These are phyloP conservation scores for Xylaria telfairii DNA, from an alignment of 495 filamentous ascomycete species.

Conservation along the genomic window DNA sequence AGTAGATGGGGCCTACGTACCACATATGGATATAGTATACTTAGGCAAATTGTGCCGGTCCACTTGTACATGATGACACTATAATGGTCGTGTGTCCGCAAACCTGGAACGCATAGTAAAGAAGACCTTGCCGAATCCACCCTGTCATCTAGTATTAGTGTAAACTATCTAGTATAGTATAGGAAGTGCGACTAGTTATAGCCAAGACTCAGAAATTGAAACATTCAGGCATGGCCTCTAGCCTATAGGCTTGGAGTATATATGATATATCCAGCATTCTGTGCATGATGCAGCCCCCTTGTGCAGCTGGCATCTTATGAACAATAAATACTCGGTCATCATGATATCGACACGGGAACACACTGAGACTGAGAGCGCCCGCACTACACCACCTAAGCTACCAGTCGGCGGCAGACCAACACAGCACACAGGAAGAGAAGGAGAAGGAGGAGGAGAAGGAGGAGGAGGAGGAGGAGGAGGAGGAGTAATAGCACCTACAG, in stretches of 20 bases:
- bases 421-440: neutral
- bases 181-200: constrained; percentile 13
- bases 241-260: neutral
- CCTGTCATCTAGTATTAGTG: neutral
- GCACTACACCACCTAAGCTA: neutral
- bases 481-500: neutral
- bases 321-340: neutral
- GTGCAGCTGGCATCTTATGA: neutral
- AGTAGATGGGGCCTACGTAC: constrained; percentile 7
- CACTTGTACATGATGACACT: neutral
- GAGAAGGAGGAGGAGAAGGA: neutral
- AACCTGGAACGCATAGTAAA: neutral
- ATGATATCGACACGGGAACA: neutral
- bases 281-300: constrained; percentile 3
- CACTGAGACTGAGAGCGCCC: neutral
- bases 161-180: neutral
- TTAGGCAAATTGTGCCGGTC: constrained; percentile 4
- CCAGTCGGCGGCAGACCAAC: neutral
- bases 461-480: neutral
- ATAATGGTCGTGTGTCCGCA: neutral
- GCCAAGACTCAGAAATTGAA: constrained; percentile 10
- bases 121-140: neutral
- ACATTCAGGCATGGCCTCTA: constrained; percentile 7
- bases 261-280: neutral
- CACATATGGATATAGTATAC: no score